Percentiles rank a stretch among this genome's conserved stretches.
Conservation (phyloP, 768 basidiomycete species). For the Mycena leptocephala region DNA sequence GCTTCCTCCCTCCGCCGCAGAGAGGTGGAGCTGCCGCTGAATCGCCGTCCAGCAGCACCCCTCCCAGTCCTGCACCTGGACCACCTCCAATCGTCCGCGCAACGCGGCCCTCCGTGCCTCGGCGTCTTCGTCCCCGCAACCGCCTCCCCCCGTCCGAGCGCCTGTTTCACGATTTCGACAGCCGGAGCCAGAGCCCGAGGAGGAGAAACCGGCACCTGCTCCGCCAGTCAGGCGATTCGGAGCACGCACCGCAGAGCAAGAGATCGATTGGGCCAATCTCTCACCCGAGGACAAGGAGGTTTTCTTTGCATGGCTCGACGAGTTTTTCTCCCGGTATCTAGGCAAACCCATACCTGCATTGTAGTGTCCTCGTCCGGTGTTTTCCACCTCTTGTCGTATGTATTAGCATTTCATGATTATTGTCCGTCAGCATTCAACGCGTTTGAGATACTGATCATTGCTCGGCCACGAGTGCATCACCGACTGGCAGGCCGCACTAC, state of each 20-base stretch:
- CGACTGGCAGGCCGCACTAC: too few species aligned
- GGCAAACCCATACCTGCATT: conserved; percentile 28
- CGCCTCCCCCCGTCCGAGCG: conserved; percentile 38
- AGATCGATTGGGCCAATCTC: conserved; percentile 81
- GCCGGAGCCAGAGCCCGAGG: conserved; percentile 33
- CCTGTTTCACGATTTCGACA: conserved; percentile 26
- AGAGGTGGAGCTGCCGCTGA: conserved; percentile 31
- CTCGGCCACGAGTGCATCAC: too few species aligned
- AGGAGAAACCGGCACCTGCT: not conserved
- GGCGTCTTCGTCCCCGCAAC: conserved; percentile 43
- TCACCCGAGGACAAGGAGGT: conserved; percentile 77
- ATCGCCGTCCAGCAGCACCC: conserved; percentile 46
- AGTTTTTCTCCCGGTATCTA: conserved; percentile 75
- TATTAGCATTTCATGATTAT: too few species aligned
- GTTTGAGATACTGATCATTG: too few species aligned
- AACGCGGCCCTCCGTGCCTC: conserved; percentile 30
- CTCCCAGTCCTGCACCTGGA: not conserved
- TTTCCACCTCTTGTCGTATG: not conserved
- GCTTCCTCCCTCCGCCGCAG: conserved; percentile 42
- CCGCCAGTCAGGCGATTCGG: conserved; percentile 19
- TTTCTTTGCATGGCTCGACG: conserved; percentile 88
- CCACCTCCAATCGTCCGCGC: conserved; percentile 31
- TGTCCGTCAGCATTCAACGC: too few species aligned
- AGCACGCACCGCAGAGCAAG: conserved; percentile 27
- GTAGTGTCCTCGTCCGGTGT: not conserved